A percentile compares a stretch with the other conserved stretches of the same genome.
Evolutionary conservation across 805 yeast genomes (phyloP).

Genomic region (Saturnispora hagleri): DNA sequence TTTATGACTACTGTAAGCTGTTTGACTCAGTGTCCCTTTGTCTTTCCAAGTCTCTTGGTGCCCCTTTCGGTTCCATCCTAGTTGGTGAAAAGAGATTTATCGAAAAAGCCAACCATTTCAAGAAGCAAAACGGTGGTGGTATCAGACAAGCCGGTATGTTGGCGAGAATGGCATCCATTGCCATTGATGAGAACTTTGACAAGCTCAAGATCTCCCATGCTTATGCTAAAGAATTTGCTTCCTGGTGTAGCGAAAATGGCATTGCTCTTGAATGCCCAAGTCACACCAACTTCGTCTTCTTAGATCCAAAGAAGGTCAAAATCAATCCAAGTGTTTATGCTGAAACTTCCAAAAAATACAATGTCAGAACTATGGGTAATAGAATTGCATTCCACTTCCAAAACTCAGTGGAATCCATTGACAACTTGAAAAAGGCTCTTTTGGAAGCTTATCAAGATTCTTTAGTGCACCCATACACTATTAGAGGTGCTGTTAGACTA

Average conservation of each 20-base stretch:
- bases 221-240: constrained; percentile 42
- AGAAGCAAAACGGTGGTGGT: constrained; percentile 92
- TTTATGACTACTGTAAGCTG: constrained; percentile 60
- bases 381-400: constrained; percentile 79
- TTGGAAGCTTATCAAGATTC: constrained; percentile 49
- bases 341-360: constrained; percentile 40
- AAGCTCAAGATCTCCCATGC: constrained; percentile 42
- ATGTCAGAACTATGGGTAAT: constrained; percentile 58
- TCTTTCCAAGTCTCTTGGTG: constrained; percentile 83
- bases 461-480: constrained; percentile 37
- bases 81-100: constrained; percentile 59
- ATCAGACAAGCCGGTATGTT: constrained; percentile 81
- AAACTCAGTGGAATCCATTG: constrained; percentile 44
- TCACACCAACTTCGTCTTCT: constrained; percentile 75
- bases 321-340: constrained; percentile 41
- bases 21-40: constrained; percentile 90
- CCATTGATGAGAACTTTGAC: constrained; percentile 64
- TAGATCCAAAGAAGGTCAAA: constrained; percentile 45
- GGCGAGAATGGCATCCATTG: constrained; percentile 70
- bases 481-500: constrained; percentile 14
- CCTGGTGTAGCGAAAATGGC: constrained; percentile 43
- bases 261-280: constrained; percentile 63
- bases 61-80: constrained; percentile 84
- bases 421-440: constrained; percentile 47
- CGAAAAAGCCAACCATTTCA: constrained; percentile 70